These are phyloP conservation scores for Physcomitrellopsis africana DNA, from an alignment of 225 moss, liverwort and hornwort genomes.

Conservation along the genomic window DNA sequence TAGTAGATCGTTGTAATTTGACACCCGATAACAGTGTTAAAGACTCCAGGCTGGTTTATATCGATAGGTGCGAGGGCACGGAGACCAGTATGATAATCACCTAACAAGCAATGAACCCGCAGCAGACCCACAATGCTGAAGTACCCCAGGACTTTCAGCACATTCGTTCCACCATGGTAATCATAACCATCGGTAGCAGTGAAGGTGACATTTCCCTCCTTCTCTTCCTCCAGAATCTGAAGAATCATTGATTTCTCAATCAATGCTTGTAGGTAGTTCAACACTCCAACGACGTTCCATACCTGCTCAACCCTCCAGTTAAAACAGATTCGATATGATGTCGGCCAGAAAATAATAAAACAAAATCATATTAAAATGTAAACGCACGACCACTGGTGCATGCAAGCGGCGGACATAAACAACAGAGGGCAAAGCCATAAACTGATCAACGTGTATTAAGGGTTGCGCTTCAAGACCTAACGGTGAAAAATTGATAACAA, in stretches of 20 bases:
- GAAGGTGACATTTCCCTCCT: constrained; percentile 90
- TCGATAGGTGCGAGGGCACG: constrained; percentile 88
- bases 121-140: constrained; percentile 97
- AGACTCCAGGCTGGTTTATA: constrained; percentile 84
- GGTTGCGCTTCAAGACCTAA: no score
- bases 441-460: no score
- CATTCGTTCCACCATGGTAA: constrained; percentile 95
- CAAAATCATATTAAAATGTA: no score
- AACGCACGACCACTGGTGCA: no score
- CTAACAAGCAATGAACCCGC: constrained; percentile 91
- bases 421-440: no score
- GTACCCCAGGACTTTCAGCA: constrained; percentile 93
- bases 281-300: constrained; percentile 95
- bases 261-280: constrained; percentile 94
- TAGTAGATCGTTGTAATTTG: constrained; percentile 98
- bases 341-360: neutral
- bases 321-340: neutral
- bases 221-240: constrained; percentile 96
- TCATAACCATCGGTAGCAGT: constrained; percentile 98
- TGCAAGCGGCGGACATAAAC: no score
- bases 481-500: no score
- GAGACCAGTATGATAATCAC: constrained; percentile 95
- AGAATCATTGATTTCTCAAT: constrained; percentile 97
- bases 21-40: constrained; percentile 89
- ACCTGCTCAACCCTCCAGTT: constrained; percentile 51